A percentile compares a stretch with the other conserved stretches of the same genome.
Conservation (phyloP, 306 rosid genomes). For the Malus asiatica region DNA sequence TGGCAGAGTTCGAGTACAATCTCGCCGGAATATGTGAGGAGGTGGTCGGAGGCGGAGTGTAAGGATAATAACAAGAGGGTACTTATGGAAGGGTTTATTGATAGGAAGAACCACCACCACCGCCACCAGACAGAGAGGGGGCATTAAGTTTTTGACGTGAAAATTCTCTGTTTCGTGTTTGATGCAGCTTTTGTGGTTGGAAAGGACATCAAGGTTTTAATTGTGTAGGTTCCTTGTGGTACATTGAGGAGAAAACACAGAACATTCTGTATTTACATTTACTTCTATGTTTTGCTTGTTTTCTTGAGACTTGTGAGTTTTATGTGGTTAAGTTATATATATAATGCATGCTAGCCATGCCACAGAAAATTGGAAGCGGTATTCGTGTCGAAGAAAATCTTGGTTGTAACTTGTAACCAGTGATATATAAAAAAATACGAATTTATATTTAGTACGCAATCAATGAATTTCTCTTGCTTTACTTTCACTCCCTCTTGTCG, state of each 20-base stretch:
- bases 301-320: not conserved
- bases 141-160: constrained; percentile 35
- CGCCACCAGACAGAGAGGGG: not conserved
- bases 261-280: not conserved
- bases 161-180: constrained; percentile 28
- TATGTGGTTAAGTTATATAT: not conserved
- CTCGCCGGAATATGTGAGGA: constrained; percentile 5
- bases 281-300: not conserved
- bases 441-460: no score
- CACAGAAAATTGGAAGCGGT: not conserved
- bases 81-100: constrained; percentile 26
- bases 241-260: not conserved
- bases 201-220: constrained; percentile 2
- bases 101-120: constrained; percentile 16
- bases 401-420: not conserved
- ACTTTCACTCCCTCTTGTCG: not conserved
- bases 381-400: not conserved
- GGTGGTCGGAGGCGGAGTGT: constrained; percentile 21
- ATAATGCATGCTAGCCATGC: not conserved
- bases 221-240: not conserved
- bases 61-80: constrained; percentile 13
- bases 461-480: not conserved
- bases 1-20: not conserved
- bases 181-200: constrained; percentile 7
- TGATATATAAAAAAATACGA: no score